Conservation (phyloP, 257 asterid genomes). For the Ehretia macrophylla region DNA sequence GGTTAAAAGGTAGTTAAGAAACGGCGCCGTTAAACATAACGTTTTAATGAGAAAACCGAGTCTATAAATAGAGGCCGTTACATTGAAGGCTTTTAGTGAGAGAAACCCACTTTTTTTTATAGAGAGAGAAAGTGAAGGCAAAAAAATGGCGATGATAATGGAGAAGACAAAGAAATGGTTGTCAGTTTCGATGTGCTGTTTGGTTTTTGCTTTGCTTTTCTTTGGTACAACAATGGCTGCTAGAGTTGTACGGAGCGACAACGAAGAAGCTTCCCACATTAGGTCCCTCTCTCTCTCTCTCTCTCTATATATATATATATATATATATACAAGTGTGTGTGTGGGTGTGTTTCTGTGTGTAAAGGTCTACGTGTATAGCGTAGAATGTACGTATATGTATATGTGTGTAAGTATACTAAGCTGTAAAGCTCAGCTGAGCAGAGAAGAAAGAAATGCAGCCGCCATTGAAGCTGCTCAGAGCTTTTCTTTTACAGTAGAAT, state of each 20-base stretch:
- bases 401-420: neutral
- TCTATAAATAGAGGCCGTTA: conserved; percentile 1
- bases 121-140: conserved; percentile 10
- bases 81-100: neutral
- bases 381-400: neutral
- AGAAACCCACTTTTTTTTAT: conserved; percentile 3
- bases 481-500: too few species aligned
- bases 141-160: conserved; percentile 7
- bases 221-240: conserved; percentile 34
- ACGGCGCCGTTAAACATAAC: conserved; percentile 49
- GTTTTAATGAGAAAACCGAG: conserved; percentile 11
- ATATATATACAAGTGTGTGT: too few species aligned
- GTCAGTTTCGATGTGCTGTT: conserved; percentile 25
- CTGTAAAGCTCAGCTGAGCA: neutral
- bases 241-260: conserved; percentile 20
- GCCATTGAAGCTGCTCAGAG: too few species aligned
- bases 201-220: conserved; percentile 35
- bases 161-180: conserved; percentile 36
- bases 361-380: too few species aligned
- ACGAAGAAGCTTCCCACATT: conserved; percentile 18
- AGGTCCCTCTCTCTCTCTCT: conserved; percentile 31
- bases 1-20: conserved; percentile 36
- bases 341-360: too few species aligned
- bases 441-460: too few species aligned
- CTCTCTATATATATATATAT: neutral